These are phyloP conservation scores for Trypanosoma mega DNA, from an alignment of 208 protist species.

Conservation along the genomic window DNA sequence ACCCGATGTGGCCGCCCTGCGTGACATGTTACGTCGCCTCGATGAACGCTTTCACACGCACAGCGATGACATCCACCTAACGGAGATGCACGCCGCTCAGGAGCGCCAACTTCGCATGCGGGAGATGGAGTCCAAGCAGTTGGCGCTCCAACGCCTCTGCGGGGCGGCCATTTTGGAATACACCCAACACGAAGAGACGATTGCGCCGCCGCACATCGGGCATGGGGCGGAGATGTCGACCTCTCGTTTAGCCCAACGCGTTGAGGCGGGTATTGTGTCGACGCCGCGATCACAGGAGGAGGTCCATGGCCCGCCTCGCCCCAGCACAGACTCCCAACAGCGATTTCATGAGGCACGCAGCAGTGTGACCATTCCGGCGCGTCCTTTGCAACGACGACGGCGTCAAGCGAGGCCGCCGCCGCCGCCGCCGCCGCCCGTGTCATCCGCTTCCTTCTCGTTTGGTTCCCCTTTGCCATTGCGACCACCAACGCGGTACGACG, in stretches of 20 bases:
- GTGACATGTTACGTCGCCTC: slow-evolving; percentile 23
- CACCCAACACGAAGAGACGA: slow-evolving; percentile 18
- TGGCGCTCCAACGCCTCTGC: slow-evolving; percentile 55
- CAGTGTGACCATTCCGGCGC: no score
- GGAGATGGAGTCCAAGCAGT: slow-evolving; percentile 58
- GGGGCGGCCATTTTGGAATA: slow-evolving; percentile 54
- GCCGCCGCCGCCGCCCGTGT: no score
- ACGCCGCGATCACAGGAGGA: slow-evolving; percentile 20
- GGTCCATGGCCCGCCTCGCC: background rate
- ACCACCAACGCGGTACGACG: no score
- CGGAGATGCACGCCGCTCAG: slow-evolving; percentile 17
- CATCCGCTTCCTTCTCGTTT: no score
- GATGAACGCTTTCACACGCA: slow-evolving; percentile 26
- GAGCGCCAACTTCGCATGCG: slow-evolving; percentile 36
- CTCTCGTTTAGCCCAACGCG: slow-evolving; percentile 1
- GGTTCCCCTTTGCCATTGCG: no score
- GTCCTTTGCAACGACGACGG: no score
- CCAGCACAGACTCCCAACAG: background rate
- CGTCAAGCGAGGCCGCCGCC: no score
- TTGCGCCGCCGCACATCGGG: slow-evolving; percentile 11
- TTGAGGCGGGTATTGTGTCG: slow-evolving; percentile 19
- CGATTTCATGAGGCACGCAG: background rate
- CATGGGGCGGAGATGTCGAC: background rate
- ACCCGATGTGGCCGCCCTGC: slow-evolving; percentile 21
- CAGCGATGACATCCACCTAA: no score